A percentile compares a stretch with the other conserved stretches of the same genome.
These are phyloP conservation scores for Castanea sativa DNA, from an alignment of 306 rosid genomes.

Conservation along the genomic window DNA sequence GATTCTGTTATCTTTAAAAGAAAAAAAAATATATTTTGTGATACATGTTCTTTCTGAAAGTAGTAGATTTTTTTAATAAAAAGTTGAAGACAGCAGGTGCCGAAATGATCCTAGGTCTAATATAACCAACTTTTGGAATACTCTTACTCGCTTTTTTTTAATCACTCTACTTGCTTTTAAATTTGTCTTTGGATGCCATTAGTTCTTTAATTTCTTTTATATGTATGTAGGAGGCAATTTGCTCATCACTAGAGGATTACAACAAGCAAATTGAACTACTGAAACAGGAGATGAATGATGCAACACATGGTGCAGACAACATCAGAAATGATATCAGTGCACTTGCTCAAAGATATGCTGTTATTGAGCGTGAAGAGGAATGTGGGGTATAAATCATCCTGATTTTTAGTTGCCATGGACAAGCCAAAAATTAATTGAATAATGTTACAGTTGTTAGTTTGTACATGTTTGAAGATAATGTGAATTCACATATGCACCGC, in stretches of 20 bases:
- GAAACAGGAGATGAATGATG: constrained; percentile 98
- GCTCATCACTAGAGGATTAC: constrained; percentile 94
- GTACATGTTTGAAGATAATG: not conserved
- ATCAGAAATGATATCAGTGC: constrained; percentile 95
- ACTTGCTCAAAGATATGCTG: constrained; percentile 96
- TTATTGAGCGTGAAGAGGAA: constrained; percentile 92
- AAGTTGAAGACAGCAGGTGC: not conserved
- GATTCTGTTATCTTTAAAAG: not conserved
- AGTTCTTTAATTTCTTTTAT: constrained; percentile 10
- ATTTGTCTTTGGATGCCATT: not conserved
- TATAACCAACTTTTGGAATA: not conserved
- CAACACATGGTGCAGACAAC: constrained; percentile 96
- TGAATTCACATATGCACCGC: not conserved
- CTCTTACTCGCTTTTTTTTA: no score
- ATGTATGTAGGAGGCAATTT: constrained; percentile 78
- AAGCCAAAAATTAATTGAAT: not conserved
- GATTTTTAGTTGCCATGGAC: constrained; percentile 8
- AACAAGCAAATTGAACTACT: constrained; percentile 94
- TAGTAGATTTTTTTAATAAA: not conserved
- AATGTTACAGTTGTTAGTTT: constrained; percentile 10
- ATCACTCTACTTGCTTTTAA: not conserved
- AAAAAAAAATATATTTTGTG: not conserved
- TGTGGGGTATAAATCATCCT: constrained; percentile 77
- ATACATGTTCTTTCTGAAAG: not conserved
- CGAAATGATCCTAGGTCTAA: constrained; percentile 4